Evolutionary conservation across 202 grass and related monocot species (phyloP).

Genomic region (Carex arenaria): DNA sequence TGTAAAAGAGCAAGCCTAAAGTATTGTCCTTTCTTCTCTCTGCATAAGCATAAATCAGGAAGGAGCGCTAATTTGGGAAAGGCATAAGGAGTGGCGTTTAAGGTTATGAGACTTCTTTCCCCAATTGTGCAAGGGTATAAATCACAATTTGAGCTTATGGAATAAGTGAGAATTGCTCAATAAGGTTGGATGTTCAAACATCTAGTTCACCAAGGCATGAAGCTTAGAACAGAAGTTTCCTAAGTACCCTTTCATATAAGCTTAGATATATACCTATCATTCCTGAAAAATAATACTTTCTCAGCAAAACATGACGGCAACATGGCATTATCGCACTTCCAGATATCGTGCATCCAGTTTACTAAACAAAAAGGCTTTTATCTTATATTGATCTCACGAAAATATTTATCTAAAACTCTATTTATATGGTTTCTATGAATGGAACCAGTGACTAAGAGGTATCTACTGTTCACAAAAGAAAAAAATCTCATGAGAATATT

Average conservation of each 20-base stretch:
- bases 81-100: background rate
- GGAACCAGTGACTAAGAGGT: no score
- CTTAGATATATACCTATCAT: background rate
- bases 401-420: background rate
- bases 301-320: background rate
- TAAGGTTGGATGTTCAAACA: background rate
- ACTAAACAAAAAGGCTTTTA: background rate
- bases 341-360: background rate
- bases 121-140: background rate
- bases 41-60: background rate
- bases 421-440: no score
- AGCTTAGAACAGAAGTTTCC: background rate
- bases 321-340: background rate
- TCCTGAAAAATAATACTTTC: background rate
- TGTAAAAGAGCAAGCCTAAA: constrained; percentile 7
- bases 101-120: background rate
- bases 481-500: background rate
- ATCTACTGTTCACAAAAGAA: no score
- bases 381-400: background rate
- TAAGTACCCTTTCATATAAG: background rate
- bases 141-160: background rate
- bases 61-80: background rate
- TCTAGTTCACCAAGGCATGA: background rate
- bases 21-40: background rate
- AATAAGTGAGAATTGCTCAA: background rate